Base-by-base conservation (phyloP, 139 green algal species). In the Chlorella vulgaris region DNA sequence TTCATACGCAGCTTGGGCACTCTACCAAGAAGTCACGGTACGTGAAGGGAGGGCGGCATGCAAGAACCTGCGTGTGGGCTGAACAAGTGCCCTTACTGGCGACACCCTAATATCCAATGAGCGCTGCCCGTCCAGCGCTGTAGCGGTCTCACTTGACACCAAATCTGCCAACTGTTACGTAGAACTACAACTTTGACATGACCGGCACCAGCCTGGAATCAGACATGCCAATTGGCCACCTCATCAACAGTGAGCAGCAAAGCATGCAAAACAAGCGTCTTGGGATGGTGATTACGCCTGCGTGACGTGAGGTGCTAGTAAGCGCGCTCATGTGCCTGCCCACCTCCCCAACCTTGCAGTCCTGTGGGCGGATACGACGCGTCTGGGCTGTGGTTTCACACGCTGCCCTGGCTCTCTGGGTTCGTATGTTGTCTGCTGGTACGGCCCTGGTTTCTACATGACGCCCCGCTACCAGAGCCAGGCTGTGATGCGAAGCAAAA, bases 381-480 rank as follows among this genome's bases (percentile, higher is more conserved):
- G 22, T 5, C 55, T 65, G 55, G 55, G 55, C 55, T 65, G 55
- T 21, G 55, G 55, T 5, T n/a, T 65, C 18, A 65, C 15, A 5
- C 15, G 55, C 5, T 65, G 55, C 55, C 55, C 55, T 31, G 18
- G 55, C 18, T 10, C 47, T 10, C 28, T 65, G 55, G 55, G 55
- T 21, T 31, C 18, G 18, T 65, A 31, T 29, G 55, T 65, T 15
- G 55, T 65, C 18, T 65, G 55, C 22, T 65, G 55, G 55, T 65
- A 65, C 22, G 22, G 55, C 55, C 55, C 55, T n/a, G 55, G 55
- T n/a, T 65, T 65, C 22, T 65, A 65, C 55, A 65, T 65, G 55
- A 65, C 55, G 18, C 55, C 55, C 18, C 5, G n/a, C 55, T 65
- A 31, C 55, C 15, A 65, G 55, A 31, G 18, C 55, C 15, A n/a